Evolutionary conservation across 176 grass and related monocot species (phyloP), one percentile per base, ranked within the genome.

Genomic region (Eremochloa ophiuroides): DNA sequence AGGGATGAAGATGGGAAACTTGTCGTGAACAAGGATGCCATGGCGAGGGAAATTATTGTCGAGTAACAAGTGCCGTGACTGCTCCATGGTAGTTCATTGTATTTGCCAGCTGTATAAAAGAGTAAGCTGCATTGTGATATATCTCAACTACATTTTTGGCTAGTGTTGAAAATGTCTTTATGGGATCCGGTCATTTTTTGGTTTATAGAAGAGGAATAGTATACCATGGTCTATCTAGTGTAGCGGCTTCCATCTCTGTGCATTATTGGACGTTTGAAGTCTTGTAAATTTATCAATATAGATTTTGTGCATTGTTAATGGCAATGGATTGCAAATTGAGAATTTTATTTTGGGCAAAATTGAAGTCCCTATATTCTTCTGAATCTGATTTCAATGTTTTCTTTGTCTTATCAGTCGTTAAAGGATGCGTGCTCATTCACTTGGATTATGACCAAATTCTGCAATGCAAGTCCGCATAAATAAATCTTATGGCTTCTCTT

Each of bases 1-100:
- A 90, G 77, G 58, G 94, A 82, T 44, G 84, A 87, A 58, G 82
- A 88, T 37, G 93, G 97, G 61, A 84, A 76, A 48, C 82, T 99
- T 74, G 80, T 89, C 12, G 82, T 99, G 82, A 99, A 95, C 28
- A 90, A 82, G 88, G 97, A 92, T 31, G 33, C 86, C 29, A 50
- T 91, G 79, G 80, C 77, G n/a, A 99, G 71, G 90, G 91, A 92
- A 16, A 67, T 96, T 77, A 46, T 8, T 61, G 39, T 91, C 5
- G 75, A 91, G 61, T 81, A 66, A 73, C 44, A 56, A 47, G 2
- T 12, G 34, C 59, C 13, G 26, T 40, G 47, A 18, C 30, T 66
- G 26, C 58, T 83, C 13, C 66, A 27, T 62, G 50, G 38, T 41
- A 42, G 15, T 81, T 74, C 23, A 82, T 83, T 82, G 46, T 67